Evolutionary conservation across 75 land plant species (phyloP), one percentile per base, ranked within the genome.

Genomic region (Cryptomeria japonica): DNA sequence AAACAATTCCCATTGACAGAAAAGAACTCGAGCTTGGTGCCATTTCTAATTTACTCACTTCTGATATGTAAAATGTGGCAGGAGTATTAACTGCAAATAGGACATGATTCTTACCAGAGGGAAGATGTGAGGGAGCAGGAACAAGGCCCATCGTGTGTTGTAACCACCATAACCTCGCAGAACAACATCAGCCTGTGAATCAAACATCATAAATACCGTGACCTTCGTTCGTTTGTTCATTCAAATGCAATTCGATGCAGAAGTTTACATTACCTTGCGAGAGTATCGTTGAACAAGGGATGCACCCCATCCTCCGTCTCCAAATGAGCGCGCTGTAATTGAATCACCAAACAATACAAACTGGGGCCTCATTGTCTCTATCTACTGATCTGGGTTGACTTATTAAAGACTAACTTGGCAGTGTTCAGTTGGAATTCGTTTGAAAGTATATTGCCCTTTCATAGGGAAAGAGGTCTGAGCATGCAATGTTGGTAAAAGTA

Each of bases 161-260:
- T 97, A 97, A 0, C 99, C 99, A 87, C 99, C 93, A 88, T 96
- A 97, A 3, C 99, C 99, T 72, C 99, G 97, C 70, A 93, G 84
- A 22, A 95, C 53, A 18, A 97, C 91, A 92, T 97, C 97, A 84
- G 95, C 98, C 99, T 97, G 92, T 28, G 88, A 70, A 70, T 41
- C 46, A 38, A 70, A 86, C 10, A 70, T 25, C 36, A 28, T 31
- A 78, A n/a, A n/a, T 19, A 32, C 51, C 32, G 85, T 41, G 53
- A 19, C 2, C 85, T 84, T 64, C 39, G 2, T 85, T 84, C 49
- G 13, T 82, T 14, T 18, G 83, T 70, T 38, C 31, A 55, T 18
- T n/a, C 31, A 19, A 34, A 88, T 37, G 64, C 38, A 86, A 84
- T 53, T 28, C 3, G 53, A 89, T 34, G 47, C 15, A 58, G 34